Base-by-base conservation (phyloP, 805 yeast species). In the Saturnispora gosingensis region DNA sequence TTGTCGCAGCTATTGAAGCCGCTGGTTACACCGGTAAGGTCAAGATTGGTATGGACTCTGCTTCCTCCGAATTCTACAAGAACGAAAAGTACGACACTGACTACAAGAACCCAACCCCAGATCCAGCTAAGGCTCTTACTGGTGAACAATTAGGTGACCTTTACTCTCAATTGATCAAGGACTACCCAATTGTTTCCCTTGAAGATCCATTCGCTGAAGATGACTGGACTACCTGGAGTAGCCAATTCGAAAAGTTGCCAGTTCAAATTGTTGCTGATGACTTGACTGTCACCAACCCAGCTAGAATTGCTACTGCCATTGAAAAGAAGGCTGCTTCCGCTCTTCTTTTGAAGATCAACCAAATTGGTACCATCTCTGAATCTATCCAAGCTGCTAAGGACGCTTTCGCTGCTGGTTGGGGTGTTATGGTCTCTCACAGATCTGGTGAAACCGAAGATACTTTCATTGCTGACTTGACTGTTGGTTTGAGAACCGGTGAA, bases 381-480 rank as follows among this genome's bases (percentile, higher is more conserved):
- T 88, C 98, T 60, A 89, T 91, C 76, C 80, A 88, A 74, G 97
- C 98, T 68, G 97, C 98, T 68, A 76, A 86, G 73, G 93, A 86
- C 75, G 87, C 98, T 54, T 90, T 82, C 77, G 83, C 82, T 60
- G 97, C 97, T 60, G 88, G 88, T 70, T 91, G 99, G 99, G 97
- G 97, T 81, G 97, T 90, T 71, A 90, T 91, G 97, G 98, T 93
- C 67, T 90, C 97, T 68, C 99, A 91, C 88, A 89, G 99, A 84
- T 90, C 97, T 66, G 99, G 99, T 79, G 99, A 91, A 82, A 90
- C 97, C 63, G 99, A 93, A 80, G 99, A 93, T 77, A 85, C 95
- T 68, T 84, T 88, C 80, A 91, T 91, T 74, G 98, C 99, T 69
- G 98, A 91, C 76, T 82, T 91, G 72, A 79, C 88, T 67, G 99